Evolutionary conservation across 371 early-diverging fungal species (phyloP).

Genomic region (Lichtheimia hyalospora): DNA sequence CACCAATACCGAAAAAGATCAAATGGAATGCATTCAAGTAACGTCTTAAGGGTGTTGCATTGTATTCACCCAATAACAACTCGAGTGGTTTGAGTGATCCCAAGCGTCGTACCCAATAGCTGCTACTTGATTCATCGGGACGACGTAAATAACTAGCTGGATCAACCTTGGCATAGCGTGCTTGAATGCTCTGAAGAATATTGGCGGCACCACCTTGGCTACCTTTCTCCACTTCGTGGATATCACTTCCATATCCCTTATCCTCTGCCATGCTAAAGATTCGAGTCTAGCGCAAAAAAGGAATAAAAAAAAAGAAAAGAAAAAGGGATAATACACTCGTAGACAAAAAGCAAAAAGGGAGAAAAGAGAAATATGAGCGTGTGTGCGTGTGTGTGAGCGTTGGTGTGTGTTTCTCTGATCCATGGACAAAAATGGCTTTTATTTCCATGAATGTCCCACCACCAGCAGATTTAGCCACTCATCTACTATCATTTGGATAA

Average conservation of each 20-base stretch:
- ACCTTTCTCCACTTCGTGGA: background rate
- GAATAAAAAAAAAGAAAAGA: background rate
- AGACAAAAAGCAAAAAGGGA: background rate
- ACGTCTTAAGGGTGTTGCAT: constrained; percentile 43
- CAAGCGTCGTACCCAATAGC: constrained; percentile 47
- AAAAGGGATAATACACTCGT: background rate
- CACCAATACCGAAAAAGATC: constrained; percentile 64
- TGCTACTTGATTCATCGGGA: constrained; percentile 33
- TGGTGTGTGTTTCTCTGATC: too few species aligned
- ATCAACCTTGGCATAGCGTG: constrained; percentile 19
- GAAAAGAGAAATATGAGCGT: too few species aligned
- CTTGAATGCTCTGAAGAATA: constrained; percentile 1
- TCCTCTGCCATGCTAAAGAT: background rate
- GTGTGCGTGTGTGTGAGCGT: too few species aligned
- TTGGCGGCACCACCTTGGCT: background rate
- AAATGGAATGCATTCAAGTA: constrained; percentile 46
- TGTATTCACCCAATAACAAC: constrained; percentile 42
- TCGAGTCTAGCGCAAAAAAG: background rate
- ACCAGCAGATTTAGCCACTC: too few species aligned
- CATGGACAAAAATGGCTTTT: too few species aligned
- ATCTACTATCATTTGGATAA: too few species aligned
- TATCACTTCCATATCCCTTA: background rate
- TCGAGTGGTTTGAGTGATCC: constrained; percentile 54
- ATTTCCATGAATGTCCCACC: too few species aligned
- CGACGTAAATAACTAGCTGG: constrained; percentile 37